phyloP scores from a whole-genome alignment of 169 alveolate genomes.

The Amoebophrya sp. region DNA sequence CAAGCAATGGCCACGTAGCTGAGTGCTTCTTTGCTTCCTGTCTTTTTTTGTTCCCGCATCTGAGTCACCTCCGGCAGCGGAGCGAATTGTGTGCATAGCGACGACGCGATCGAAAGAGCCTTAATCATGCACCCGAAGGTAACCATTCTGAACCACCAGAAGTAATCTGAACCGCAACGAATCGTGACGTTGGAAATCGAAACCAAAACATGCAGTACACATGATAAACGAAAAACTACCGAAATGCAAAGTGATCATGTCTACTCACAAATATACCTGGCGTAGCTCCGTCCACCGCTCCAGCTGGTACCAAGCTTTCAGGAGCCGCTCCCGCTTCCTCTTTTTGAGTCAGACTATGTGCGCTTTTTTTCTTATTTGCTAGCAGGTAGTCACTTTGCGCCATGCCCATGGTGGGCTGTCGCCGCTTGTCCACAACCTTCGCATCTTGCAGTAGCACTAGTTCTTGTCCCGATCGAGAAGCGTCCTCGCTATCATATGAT shows the following conservation, averaged over 20 bases:
- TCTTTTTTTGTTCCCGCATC: background rate
- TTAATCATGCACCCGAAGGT: slow-evolving; percentile 15
- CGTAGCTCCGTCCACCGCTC: background rate
- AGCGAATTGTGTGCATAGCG: background rate
- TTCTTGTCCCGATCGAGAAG: too few species aligned
- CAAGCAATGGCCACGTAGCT: background rate
- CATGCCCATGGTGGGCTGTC: background rate
- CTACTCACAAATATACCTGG: background rate
- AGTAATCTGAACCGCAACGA: too few species aligned
- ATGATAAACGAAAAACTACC: background rate
- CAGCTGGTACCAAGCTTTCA: background rate
- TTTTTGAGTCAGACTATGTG: background rate
- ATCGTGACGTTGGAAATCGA: too few species aligned
- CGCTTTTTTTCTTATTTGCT: background rate
- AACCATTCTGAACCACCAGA: background rate
- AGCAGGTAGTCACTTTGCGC: background rate
- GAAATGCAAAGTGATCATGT: background rate
- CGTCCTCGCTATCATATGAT: too few species aligned
- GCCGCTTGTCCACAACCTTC: background rate
- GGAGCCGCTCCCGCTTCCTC: background rate
- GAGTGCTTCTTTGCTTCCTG: background rate
- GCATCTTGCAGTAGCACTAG: slow-evolving; percentile 22
- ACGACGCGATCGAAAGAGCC: background rate
- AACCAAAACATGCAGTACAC: too few species aligned
- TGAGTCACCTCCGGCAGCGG: background rate